phyloP scores from a whole-genome alignment of 169 alveolate genomes.

The Eimeria sp. region DNA sequence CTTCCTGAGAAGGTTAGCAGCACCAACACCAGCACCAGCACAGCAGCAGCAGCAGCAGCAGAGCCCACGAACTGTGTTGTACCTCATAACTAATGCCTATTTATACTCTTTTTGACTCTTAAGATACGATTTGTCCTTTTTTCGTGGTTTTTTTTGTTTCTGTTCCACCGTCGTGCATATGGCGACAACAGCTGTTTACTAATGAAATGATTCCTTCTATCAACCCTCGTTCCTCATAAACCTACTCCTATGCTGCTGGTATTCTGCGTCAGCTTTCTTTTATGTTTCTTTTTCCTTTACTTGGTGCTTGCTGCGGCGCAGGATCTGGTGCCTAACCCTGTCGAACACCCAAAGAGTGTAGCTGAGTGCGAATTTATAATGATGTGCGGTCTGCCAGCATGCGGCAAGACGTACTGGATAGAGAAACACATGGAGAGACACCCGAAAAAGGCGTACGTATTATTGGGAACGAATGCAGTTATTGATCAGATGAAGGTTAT shows the following conservation, averaged over 20 bases:
- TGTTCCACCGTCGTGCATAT: background rate
- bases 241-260: no score
- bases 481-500: slow-evolving; percentile 79
- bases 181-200: no score
- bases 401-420: slow-evolving; percentile 80
- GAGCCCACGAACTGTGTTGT: no score
- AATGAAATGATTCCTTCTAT: no score
- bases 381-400: slow-evolving; percentile 77
- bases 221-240: no score
- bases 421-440: slow-evolving; percentile 48
- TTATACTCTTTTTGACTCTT: no score
- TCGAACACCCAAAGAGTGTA: slow-evolving; percentile 69
- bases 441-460: slow-evolving; percentile 62
- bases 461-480: slow-evolving; percentile 76
- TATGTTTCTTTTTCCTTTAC: no score
- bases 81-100: no score
- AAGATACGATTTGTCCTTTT: no score
- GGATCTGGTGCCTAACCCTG: slow-evolving; percentile 65
- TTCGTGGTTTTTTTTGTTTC: background rate
- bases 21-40: no score
- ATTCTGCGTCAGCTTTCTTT: no score
- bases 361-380: slow-evolving; percentile 73
- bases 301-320: background rate
- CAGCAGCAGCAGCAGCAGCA: no score
- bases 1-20: background rate